Conservation (phyloP, 2,329 filamentous ascomycete species). For the Clonostachys sp. region DNA sequence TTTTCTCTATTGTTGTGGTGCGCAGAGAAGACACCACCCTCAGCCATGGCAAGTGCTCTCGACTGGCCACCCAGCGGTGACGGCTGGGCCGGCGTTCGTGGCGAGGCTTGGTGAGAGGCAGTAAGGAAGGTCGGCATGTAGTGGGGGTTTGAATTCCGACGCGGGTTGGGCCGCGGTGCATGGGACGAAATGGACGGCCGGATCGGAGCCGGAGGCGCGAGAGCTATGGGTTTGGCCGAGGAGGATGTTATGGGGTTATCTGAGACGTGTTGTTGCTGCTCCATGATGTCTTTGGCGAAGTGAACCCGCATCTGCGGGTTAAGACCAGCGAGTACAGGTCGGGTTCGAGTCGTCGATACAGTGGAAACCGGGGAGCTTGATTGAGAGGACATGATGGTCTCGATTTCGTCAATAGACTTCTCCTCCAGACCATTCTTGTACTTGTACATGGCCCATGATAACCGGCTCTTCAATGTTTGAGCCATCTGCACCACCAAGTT, state of each 20-base stretch:
- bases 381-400: constrained; percentile 66
- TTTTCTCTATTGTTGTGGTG: constrained; percentile 66
- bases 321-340: constrained; percentile 8
- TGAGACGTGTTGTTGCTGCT: constrained; percentile 12
- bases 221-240: constrained; percentile 22
- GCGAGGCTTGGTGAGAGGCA: constrained; percentile 41
- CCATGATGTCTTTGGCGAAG: neutral
- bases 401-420: constrained; percentile 72
- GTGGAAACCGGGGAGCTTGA: constrained; percentile 59
- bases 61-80: constrained; percentile 18
- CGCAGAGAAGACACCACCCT: constrained; percentile 61
- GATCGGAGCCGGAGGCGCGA: constrained; percentile 52
- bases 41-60: constrained; percentile 27
- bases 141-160: constrained; percentile 44
- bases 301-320: constrained; percentile 39
- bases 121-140: constrained; percentile 46
- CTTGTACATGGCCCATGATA: constrained; percentile 93
- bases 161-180: constrained; percentile 29
- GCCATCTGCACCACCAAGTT: constrained; percentile 53
- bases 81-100: constrained; percentile 33
- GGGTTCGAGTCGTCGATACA: constrained; percentile 39
- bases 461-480: constrained; percentile 72
- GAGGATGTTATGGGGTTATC: constrained; percentile 29
- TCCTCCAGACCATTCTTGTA: constrained; percentile 87
- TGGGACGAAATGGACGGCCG: constrained; percentile 35